Evolutionary conservation across 2,329 filamentous ascomycete species (phyloP), one percentile per base, ranked within the genome.

Genomic region (Microascus cirrosus): DNA sequence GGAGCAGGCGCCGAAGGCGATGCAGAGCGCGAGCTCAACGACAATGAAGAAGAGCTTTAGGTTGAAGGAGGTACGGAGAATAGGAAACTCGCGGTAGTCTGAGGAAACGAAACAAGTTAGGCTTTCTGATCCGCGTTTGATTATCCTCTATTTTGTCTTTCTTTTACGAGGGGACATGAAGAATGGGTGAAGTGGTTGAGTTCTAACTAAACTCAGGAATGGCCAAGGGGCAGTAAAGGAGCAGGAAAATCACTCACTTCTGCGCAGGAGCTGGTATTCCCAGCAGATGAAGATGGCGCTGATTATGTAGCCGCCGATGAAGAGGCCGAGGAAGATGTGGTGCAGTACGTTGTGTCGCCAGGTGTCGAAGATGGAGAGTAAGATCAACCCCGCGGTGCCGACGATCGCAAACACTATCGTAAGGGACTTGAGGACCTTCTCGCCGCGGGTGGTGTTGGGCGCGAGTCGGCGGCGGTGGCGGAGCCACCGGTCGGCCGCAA

Each of bases 251-350:
- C 6, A 50, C 79, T 57, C 70, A 82, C 81, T 86, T 57, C 87
- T 84, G 28, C 91, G 90, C 1, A 97, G 79, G 2, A 89, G 85
- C 66, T 94, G 87, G 70, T 95, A 96, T 70, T 96, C 91, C 74
- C 83, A 85, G 75, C 92, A 96, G 63, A 93, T 87, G 71, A 92
- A 93, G 63, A 96, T 80, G 58, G 93, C 92, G 4, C 86, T 90
- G 58, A 96, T 68, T 57, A 96, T 76, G 70, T 95, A 97, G 36
- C 90, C 94, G 15, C 71, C 84, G 68, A 96, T 90, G 70, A 99
- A 99, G 56, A 96, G 71, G 1, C 82, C 72, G 39, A 99, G 74
- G 72, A 95, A 95, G 2, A 83, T 75, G 65, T 90, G 78, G 69
- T 99, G 94, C 59, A 88, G 68, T 1, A 64, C 71, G 1, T 78